Evolutionary conservation across 495 filamentous ascomycete genomes (phyloP).

Genomic region (Xylaria curta): DNA sequence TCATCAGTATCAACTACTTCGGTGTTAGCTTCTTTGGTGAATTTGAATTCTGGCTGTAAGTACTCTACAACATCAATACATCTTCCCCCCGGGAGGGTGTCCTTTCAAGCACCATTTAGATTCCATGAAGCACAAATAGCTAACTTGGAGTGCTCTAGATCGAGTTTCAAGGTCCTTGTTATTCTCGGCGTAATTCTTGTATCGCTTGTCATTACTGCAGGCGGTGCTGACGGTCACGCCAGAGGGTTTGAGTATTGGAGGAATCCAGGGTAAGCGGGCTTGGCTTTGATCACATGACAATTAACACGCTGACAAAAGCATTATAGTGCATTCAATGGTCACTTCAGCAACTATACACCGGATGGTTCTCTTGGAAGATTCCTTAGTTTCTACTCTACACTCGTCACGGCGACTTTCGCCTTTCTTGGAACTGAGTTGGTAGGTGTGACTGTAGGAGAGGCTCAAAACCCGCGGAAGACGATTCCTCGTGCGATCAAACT

Average conservation of each 20-base stretch:
- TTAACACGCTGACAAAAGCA: constrained; percentile 41
- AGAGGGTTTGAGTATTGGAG: constrained; percentile 83
- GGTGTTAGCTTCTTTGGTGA: constrained; percentile 76
- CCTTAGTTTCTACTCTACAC: constrained; percentile 77
- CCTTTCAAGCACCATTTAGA: neutral
- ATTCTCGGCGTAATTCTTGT: constrained; percentile 72
- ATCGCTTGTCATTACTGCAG: constrained; percentile 72
- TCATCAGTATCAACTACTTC: constrained; percentile 68
- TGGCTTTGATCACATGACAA: constrained; percentile 52
- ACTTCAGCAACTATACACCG: constrained; percentile 64
- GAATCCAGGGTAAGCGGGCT: constrained; percentile 61
- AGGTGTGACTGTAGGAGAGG: constrained; percentile 79
- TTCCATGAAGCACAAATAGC: neutral
- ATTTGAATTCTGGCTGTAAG: constrained; percentile 81
- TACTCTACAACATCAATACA: neutral
- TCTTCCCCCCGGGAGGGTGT: neutral
- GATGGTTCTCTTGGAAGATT: constrained; percentile 63
- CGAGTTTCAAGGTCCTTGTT: constrained; percentile 68
- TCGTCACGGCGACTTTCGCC: constrained; percentile 81
- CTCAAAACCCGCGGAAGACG: constrained; percentile 77
- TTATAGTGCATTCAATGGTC: constrained; percentile 64
- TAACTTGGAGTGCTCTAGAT: constrained; percentile 12
- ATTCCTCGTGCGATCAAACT: constrained; percentile 74
- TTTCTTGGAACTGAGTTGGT: constrained; percentile 88
- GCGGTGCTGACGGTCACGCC: constrained; percentile 75